Evolutionary conservation across 1,284 basidiomycete genomes (phyloP).

Genomic region (Naganishia sp.): DNA sequence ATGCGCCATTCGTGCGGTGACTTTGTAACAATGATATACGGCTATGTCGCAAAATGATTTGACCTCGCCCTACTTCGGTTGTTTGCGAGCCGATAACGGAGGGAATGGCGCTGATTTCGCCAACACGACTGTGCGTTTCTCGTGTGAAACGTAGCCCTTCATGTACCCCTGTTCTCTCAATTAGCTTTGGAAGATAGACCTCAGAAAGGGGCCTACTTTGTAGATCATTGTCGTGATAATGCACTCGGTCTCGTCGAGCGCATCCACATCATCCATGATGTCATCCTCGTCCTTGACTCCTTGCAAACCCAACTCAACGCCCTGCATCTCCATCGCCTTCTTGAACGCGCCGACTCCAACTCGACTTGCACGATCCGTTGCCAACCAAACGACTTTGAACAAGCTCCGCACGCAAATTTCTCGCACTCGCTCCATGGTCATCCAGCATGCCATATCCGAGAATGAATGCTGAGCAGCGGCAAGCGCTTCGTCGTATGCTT

Average conservation of each 20-base stretch:
- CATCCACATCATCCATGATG: conserved; percentile 43
- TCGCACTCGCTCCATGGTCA: conserved; percentile 61
- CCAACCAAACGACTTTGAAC: conserved; percentile 86
- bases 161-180: conserved; percentile 74
- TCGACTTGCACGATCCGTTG: conserved; percentile 67
- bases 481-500: conserved; percentile 76
- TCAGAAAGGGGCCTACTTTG: conserved; percentile 58
- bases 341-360: conserved; percentile 78
- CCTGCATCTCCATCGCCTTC: conserved; percentile 66
- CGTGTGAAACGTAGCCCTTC: conserved; percentile 93
- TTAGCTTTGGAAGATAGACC: background rate
- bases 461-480: conserved; percentile 17
- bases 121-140: conserved; percentile 87
- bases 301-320: conserved; percentile 54
- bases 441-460: conserved; percentile 28
- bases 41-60: background rate
- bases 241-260: conserved; percentile 83
- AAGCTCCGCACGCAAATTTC: conserved; percentile 82
- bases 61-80: background rate
- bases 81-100: conserved; percentile 35
- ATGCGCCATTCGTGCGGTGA: background rate
- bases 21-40: background rate
- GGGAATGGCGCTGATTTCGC: conserved; percentile 83
- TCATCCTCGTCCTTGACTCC: conserved; percentile 70
- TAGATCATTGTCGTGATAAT: conserved; percentile 91